These are phyloP conservation scores for Cercospora zeina DNA, from an alignment of 2,329 filamentous ascomycete genomes.

Conservation along the genomic window DNA sequence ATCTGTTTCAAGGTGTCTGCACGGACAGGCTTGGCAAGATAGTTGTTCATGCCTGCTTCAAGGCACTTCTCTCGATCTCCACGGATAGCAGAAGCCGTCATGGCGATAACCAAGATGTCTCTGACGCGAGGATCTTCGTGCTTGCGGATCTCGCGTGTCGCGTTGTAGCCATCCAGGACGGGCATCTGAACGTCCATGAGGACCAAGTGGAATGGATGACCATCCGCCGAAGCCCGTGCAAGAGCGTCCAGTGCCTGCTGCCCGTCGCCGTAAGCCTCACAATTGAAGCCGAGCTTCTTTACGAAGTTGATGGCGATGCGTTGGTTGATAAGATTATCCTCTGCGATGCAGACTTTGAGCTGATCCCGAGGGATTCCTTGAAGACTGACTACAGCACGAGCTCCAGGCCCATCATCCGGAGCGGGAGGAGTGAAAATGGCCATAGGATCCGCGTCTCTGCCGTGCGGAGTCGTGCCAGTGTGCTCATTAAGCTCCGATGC, in stretches of 20 bases:
- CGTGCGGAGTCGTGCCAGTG: slow-evolving; percentile 28
- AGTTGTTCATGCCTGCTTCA: slow-evolving; percentile 97
- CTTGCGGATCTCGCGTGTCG: slow-evolving; percentile 76
- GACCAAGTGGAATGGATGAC: slow-evolving; percentile 80
- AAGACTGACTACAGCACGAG: slow-evolving; percentile 59
- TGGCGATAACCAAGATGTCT: slow-evolving; percentile 88
- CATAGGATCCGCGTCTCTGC: slow-evolving; percentile 54
- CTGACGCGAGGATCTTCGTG: slow-evolving; percentile 75
- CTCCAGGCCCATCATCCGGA: slow-evolving; percentile 44
- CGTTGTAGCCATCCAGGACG: slow-evolving; percentile 86
- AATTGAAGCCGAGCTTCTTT: slow-evolving; percentile 78
- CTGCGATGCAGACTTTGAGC: slow-evolving; percentile 85
- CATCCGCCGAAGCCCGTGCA: slow-evolving; percentile 68
- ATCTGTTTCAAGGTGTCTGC: slow-evolving; percentile 84
- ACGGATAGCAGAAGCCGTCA: slow-evolving; percentile 94
- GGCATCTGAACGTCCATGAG: slow-evolving; percentile 98
- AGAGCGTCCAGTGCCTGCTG: slow-evolving; percentile 83
- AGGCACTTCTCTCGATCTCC: slow-evolving; percentile 93
- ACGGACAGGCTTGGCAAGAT: slow-evolving; percentile 91
- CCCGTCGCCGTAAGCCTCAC: slow-evolving; percentile 88
- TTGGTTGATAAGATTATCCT: slow-evolving; percentile 93
- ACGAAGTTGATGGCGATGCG: slow-evolving; percentile 92
- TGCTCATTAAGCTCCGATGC: slow-evolving; percentile 44
- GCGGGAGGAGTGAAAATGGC: slow-evolving; percentile 56
- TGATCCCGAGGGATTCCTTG: slow-evolving; percentile 72